Base-by-base conservation (phyloP, 352 stramenopile species). In the Globisporangium ultimum region DNA sequence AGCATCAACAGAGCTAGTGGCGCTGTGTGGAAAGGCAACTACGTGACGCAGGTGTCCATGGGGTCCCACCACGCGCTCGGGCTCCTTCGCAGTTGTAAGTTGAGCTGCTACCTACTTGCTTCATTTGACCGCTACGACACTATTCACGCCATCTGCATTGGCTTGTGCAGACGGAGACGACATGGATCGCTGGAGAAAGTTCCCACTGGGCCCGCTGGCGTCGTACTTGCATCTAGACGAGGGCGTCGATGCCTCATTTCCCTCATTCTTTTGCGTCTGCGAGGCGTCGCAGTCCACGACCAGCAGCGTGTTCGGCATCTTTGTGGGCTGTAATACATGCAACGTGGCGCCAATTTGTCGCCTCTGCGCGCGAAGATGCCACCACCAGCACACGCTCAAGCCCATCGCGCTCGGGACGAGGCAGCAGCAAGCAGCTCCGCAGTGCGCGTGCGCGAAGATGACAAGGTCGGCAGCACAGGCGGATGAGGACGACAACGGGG, bases 171-270 rank as follows among this genome's bases (percentile, higher is more conserved):
- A 28, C 21, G 21, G 32, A n/a, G 3, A 64, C 1, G 52, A 62
- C 20, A 71, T 82, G 36, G 79, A 92, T 71, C 78, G 78, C 46
- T 92, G 82, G 76, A 70, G 78, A 5, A 81, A 85, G 51, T 84
- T 90, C 50, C 66, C 76, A 6, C 46, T 89, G n/a, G 65, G 54
- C 21, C 18, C 53, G 0, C 43, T 57, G 0, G 34, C 38, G 8
- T 28, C 60, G n/a, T 53, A 53, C 18, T 21, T 66, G 14, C 17
- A 70, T 4, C 59, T 51, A 6, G 1, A 53, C 1, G 67, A 61
- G 38, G 63, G 32, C n/a, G 10, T 47, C 4, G 2, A 32, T 22
- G 24, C 53, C 18, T 32, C 13, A 47, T 76, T 24, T 20, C n/a
- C 0, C 6, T 32, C 50, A 72, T 60, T 49, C 12, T 61, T 45